Evolutionary conservation across 2,329 filamentous ascomycete species (phyloP).

Genomic region (Colletotrichum phormii): DNA sequence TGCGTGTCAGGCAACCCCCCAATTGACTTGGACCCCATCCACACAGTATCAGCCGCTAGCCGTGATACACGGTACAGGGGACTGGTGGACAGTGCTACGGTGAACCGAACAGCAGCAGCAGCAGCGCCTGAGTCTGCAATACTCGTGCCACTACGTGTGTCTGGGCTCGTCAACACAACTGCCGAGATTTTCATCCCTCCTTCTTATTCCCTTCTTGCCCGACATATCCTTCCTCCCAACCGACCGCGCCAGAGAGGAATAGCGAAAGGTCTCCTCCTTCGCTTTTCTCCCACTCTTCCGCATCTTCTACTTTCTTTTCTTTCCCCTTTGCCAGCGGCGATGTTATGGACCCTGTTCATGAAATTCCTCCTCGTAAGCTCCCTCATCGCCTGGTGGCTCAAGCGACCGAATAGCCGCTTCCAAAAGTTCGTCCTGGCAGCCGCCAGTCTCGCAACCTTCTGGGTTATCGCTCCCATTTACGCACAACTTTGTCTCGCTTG

Average conservation of each 20-base stretch:
- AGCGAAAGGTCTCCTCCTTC: slow-evolving; percentile 36
- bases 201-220: slow-evolving; percentile 24
- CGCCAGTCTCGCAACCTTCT: slow-evolving; percentile 35
- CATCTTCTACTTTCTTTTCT: slow-evolving; percentile 6
- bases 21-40: neutral
- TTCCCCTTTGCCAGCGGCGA: slow-evolving; percentile 34
- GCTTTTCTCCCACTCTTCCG: slow-evolving; percentile 22
- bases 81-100: neutral
- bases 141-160: neutral
- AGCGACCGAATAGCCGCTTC: slow-evolving; percentile 30
- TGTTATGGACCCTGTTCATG: slow-evolving; percentile 38
- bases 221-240: slow-evolving; percentile 28
- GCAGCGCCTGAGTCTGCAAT: neutral
- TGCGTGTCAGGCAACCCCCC: slow-evolving; percentile 20
- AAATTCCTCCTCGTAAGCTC: slow-evolving; percentile 38
- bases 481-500: slow-evolving; percentile 30
- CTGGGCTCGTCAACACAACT: slow-evolving; percentile 28
- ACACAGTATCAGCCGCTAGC: slow-evolving; percentile 27
- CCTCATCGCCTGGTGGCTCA: slow-evolving; percentile 39
- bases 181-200: slow-evolving; percentile 36
- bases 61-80: slow-evolving; percentile 17
- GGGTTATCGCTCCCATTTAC: slow-evolving; percentile 36
- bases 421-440: slow-evolving; percentile 33
- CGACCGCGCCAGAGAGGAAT: slow-evolving; percentile 27
- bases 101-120: neutral